A percentile compares a stretch with the other conserved stretches of the same genome.
Evolutionary conservation across 2,329 filamentous ascomycete genomes (phyloP).

Genomic region (Fusarium sulawesiense): DNA sequence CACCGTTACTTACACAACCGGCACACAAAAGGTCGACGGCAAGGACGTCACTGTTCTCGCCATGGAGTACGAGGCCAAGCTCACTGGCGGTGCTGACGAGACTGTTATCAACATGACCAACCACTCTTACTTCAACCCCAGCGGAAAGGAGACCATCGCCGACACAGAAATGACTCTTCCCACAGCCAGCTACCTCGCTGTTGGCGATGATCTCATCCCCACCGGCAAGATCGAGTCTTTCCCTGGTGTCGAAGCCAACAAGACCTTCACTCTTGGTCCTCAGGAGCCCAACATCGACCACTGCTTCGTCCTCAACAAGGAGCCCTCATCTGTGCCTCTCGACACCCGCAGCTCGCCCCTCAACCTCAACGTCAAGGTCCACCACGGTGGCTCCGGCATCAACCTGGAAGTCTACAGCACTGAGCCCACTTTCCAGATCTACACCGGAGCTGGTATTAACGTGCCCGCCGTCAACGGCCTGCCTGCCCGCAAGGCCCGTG

Average conservation of each 20-base stretch:
- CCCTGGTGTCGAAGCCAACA: constrained; percentile 71
- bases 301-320: constrained; percentile 83
- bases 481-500: constrained; percentile 73
- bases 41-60: constrained; percentile 77
- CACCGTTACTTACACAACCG: constrained; percentile 81
- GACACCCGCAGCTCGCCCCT: constrained; percentile 75
- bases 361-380: constrained; percentile 74
- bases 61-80: constrained; percentile 89
- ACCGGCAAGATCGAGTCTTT: constrained; percentile 73
- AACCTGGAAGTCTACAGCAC: constrained; percentile 91
- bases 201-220: constrained; percentile 80
- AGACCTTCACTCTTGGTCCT: constrained; percentile 77
- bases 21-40: constrained; percentile 71
- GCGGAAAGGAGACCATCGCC: constrained; percentile 63
- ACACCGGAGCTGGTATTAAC: constrained; percentile 87
- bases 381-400: constrained; percentile 78
- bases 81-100: constrained; percentile 84
- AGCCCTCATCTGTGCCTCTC: constrained; percentile 69
- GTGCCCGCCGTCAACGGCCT: constrained; percentile 74
- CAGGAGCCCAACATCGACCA: constrained; percentile 84
- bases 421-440: constrained; percentile 97
- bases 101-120: constrained; percentile 95
- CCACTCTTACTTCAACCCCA: constrained; percentile 84
- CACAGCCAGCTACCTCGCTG: constrained; percentile 74
- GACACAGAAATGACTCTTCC: constrained; percentile 75